Evolutionary conservation across 352 stramenopile genomes (phyloP).

Genomic region (Pythium folliculosum): DNA sequence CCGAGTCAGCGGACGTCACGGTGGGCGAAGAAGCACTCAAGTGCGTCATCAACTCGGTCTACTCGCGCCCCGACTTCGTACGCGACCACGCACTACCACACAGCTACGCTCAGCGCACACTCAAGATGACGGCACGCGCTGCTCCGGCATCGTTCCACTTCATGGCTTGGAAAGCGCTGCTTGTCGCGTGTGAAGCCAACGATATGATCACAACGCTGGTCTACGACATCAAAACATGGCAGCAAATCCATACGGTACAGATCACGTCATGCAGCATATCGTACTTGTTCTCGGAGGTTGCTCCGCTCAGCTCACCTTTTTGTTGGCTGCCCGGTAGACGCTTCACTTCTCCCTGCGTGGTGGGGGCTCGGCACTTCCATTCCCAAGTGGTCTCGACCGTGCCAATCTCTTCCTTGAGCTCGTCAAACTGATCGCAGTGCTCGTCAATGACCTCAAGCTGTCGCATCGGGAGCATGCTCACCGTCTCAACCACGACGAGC

Average conservation of each 20-base stretch:
- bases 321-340: conserved; percentile 33
- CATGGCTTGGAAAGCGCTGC: conserved; percentile 61
- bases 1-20: conserved; percentile 26
- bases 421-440: conserved; percentile 56
- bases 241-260: conserved; percentile 43
- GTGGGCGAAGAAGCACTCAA: conserved; percentile 61
- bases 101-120: conserved; percentile 29
- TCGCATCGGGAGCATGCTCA: background rate
- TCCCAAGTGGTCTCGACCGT: conserved; percentile 29
- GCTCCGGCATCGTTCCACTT: conserved; percentile 42
- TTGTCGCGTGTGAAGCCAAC: conserved; percentile 51
- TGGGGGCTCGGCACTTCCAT: conserved; percentile 9
- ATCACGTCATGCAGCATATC: too few relatives aligned
- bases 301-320: background rate
- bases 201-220: conserved; percentile 34
- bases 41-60: conserved; percentile 71
- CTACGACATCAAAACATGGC: conserved; percentile 40
- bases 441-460: conserved; percentile 51
- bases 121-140: conserved; percentile 30
- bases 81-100: conserved; percentile 30
- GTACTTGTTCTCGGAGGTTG: background rate
- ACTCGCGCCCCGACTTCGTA: conserved; percentile 60
- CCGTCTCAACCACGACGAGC: conserved; percentile 1
- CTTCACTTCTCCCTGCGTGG: conserved; percentile 41
- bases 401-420: conserved; percentile 47